Base-by-base conservation (phyloP, 441 rosid species). In the Aleurites moluccanus region DNA sequence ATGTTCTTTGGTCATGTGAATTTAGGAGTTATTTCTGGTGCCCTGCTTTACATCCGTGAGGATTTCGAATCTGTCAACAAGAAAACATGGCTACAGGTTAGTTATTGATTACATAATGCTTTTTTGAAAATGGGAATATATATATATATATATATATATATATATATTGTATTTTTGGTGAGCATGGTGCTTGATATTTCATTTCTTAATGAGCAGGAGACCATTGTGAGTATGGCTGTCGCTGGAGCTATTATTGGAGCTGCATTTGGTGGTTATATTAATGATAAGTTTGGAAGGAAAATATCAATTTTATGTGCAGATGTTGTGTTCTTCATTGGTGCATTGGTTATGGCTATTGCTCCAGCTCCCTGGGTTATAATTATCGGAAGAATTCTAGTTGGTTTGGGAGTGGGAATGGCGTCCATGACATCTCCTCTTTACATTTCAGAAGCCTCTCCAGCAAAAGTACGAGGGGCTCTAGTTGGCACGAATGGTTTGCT, bases 361-460 rank as follows among this genome's bases (percentile, higher is more conserved):
- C 96, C 94, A 0, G 88, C 82, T 56, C 94, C 97, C 0, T 85
- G 86, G 88, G 82, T 90, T 47, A 83, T 89, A 65, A 87, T 92
- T 64, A 0, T 90, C 0, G 99, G 98, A 3, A 86, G 98, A 61
- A 73, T 91, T 60, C 83, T 92, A 7, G 94, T 89, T 1, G 97
- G 99, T 4, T 76, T 89, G 13, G 99, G 99, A 11, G 99, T 94
- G 1, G 99, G 99, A 69, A 91, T 90, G 96, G 98, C 99, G 45
- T 94, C 98, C 49, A 88, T 92, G 96, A 90, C 98, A 0, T 45
- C 99, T 0, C 98, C 98, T 21, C 92, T 92, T 21, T 94, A 94
- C 68, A 92, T 94, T 20, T 91, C 99, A 0, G 97, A 94, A 75
- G 86, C 94, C 25, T 91, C 98, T 38, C 98, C 99, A 2, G 96